Base-by-base conservation (phyloP, 2,329 filamentous ascomycete species). In the Lachnellula occidentalis region DNA sequence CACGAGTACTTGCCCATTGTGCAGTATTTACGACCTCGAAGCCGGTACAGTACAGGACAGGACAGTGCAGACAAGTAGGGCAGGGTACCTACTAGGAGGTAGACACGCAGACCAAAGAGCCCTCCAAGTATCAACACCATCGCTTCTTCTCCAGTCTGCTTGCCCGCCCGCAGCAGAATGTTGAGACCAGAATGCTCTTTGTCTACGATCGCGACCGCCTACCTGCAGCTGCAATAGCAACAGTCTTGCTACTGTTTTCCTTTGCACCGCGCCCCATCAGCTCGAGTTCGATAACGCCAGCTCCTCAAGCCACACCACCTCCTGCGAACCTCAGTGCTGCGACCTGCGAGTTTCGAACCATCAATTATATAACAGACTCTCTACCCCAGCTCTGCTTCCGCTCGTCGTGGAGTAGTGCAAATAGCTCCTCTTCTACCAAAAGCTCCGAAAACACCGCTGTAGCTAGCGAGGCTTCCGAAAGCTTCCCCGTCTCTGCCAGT, bases 301-400 rank as follows among this genome's bases (percentile, higher is more conserved):
- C 63, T 8, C 54, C 56, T 15, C 42, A 48, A 37, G 42, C 52
- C 19, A 39, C 60, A 8, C 46, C 43, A 21, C 27, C 46, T 21
- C 21, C 43, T 5, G 27, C 55, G 45, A 65, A 59, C 14, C 54
- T 36, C 45, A 55, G n/a, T n/a, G n/a, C 57, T 21, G 60, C 56
- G 15, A 69, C 65, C 2, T 70, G 67, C 61, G 66, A 70, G 53
- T 62, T 63, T 49, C 59, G 67, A 51, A 69, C 66, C 1, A 69
- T 70, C n/a, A 70, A 70, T 47, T 68, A 70, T 50, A 70, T 70
- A 45, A 70, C 67, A 46, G 66, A 68, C 51, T 55, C 58, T n/a
- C 57, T 70, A 14, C 67, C 67, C 9, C 67, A 69, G 56, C 62
- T 61, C 27, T 70, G 67, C 50, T 55, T 69, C 21, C 61, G 60